Percentiles rank a stretch among this genome's conserved stretches.
Evolutionary conservation across 192 early-diverging fungal species (phyloP).

Genomic region (Linnemannia hyalina): DNA sequence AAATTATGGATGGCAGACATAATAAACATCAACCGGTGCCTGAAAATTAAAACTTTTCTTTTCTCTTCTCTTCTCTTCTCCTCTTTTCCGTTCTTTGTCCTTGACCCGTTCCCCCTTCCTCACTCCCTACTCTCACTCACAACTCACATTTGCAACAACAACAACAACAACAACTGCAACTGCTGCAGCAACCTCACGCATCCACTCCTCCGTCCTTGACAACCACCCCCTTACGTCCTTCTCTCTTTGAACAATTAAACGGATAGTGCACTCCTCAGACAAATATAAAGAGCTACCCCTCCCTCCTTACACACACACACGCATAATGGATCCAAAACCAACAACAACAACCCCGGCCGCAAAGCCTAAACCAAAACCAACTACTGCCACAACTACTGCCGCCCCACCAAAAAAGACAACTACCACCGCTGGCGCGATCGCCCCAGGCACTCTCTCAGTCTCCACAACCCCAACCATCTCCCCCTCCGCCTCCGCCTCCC

Average conservation of each 20-base stretch:
- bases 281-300: not conserved
- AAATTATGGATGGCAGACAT: not conserved
- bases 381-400: not conserved
- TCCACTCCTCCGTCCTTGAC: constrained; percentile 3
- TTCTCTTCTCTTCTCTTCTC: not conserved
- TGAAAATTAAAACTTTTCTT: not conserved
- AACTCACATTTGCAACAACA: not conserved
- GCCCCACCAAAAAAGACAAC: not conserved
- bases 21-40: not conserved
- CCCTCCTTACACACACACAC: not conserved
- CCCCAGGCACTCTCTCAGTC: not conserved
- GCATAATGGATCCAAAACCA: not conserved
- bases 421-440: not conserved
- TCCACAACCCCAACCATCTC: not conserved
- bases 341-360: not conserved
- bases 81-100: not conserved
- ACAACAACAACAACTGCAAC: not conserved
- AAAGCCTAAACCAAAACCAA: not conserved
- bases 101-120: constrained; percentile 7
- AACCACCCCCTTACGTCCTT: not conserved
- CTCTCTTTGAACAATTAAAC: not conserved
- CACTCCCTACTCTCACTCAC: not conserved
- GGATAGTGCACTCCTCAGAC: not conserved
- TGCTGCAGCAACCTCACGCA: no score
- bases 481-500: not conserved